A percentile compares a stretch with the other conserved stretches of the same genome.
Conservation (phyloP, 1,284 basidiomycete genomes). For the Chondrostereum purpureum region DNA sequence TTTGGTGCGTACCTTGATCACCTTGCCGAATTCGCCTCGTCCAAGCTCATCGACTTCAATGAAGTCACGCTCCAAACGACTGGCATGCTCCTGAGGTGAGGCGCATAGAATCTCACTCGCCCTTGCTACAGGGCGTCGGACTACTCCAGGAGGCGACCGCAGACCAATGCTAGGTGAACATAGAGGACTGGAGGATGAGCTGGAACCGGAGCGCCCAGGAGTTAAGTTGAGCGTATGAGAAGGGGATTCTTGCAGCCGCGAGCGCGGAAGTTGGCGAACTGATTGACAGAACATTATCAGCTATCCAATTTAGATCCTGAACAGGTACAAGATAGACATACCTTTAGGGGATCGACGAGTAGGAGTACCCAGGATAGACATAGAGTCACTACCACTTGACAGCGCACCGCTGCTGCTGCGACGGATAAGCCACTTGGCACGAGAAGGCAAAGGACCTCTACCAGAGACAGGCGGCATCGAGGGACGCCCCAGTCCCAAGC, state of each 20-base stretch:
- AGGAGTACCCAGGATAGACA: constrained; percentile 55
- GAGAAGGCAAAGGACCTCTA: constrained; percentile 21
- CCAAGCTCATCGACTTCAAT: constrained; percentile 80
- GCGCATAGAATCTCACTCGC: constrained; percentile 10
- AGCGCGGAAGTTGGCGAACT: constrained; percentile 48
- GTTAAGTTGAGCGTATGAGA: constrained; percentile 35
- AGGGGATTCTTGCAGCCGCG: constrained; percentile 37
- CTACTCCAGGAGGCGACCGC: neutral
- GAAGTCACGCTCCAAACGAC: constrained; percentile 75
- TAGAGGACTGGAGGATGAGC: constrained; percentile 44
- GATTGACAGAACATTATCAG: no score
- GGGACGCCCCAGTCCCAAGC: constrained; percentile 62
- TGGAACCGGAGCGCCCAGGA: constrained; percentile 44
- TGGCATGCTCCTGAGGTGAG: constrained; percentile 39
- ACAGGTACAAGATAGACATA: constrained; percentile 25
- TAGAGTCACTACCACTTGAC: constrained; percentile 61
- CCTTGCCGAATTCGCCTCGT: constrained; percentile 91
- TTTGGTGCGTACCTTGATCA: constrained; percentile 83
- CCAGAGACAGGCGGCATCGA: constrained; percentile 22
- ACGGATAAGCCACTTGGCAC: constrained; percentile 57
- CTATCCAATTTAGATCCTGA: no score
- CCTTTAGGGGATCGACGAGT: constrained; percentile 42
- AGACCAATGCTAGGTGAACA: constrained; percentile 23
- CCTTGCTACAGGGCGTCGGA: constrained; percentile 1
- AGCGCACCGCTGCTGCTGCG: constrained; percentile 73